A percentile compares a stretch with the other conserved stretches of the same genome.
Evolutionary conservation across 2,329 filamentous ascomycete species (phyloP).

Genomic region (Microsporum ferrugineum): DNA sequence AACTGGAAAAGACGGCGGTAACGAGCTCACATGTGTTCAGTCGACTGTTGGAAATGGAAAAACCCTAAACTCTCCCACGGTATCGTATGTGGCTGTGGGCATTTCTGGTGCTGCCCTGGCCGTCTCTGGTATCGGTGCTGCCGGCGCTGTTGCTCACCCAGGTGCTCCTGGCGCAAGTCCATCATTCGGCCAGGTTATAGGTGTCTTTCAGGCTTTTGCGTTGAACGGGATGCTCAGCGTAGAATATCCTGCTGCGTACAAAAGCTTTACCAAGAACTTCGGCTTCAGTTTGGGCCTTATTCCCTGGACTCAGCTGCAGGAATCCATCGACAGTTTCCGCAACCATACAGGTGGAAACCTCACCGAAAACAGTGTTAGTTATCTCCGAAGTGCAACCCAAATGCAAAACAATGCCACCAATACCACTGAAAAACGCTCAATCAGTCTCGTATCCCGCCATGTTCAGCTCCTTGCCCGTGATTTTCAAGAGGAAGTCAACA

Average conservation of each 20-base stretch:
- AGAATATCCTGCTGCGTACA: conserved; percentile 74
- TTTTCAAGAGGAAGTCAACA: conserved; percentile 30
- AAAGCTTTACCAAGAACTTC: conserved; percentile 85
- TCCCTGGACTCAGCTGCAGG: conserved; percentile 69
- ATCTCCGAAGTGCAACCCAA: conserved; percentile 63
- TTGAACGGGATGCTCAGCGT: conserved; percentile 95
- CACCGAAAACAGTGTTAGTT: conserved; percentile 63
- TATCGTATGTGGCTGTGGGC: conserved; percentile 73
- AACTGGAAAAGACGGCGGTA: conserved; percentile 46
- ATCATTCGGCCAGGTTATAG: conserved; percentile 71
- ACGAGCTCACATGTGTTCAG: conserved; percentile 68
- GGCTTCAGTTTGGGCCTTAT: conserved; percentile 79
- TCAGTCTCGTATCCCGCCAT: conserved; percentile 39
- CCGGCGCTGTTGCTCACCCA: conserved; percentile 48
- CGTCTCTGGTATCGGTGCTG: conserved; percentile 59
- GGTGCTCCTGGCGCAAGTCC: conserved; percentile 61
- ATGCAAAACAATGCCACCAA: conserved; percentile 54
- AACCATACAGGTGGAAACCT: conserved; percentile 72
- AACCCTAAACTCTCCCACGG: conserved; percentile 59
- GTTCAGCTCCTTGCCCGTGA: conserved; percentile 38
- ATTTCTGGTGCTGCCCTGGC: conserved; percentile 74
- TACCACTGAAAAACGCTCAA: conserved; percentile 44
- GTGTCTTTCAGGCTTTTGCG: conserved; percentile 87
- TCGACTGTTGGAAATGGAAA: conserved; percentile 80
- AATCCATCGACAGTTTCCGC: conserved; percentile 74